phyloP scores from a whole-genome alignment of 2,329 filamentous ascomycete genomes.

The Mariannaea elegans region DNA sequence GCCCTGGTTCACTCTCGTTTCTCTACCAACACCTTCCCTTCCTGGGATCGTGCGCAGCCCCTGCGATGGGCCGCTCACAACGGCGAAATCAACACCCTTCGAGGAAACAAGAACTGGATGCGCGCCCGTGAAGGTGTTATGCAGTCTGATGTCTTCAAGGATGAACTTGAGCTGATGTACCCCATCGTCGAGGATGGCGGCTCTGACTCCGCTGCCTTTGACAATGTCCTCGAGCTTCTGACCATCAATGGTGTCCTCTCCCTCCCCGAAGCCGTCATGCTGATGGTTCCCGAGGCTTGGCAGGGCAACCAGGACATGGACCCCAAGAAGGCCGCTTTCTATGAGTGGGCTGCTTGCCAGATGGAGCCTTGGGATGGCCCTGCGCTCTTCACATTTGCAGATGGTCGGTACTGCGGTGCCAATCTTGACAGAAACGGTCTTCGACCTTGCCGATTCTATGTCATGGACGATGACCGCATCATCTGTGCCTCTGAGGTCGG shows the following conservation, averaged over 20 bases:
- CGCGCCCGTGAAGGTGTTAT: constrained; percentile 94
- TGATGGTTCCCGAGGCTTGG: constrained; percentile 99
- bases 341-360: constrained; percentile 97
- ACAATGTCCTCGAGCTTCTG: constrained; percentile 93
- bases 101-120: constrained; percentile 99
- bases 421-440: constrained; percentile 97
- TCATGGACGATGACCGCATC: constrained; percentile 95
- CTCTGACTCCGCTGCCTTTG: constrained; percentile 95
- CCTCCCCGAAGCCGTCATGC: constrained; percentile 94
- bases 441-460: constrained; percentile 94
- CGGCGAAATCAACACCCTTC: constrained; percentile 96
- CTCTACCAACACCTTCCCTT: constrained; percentile 98
- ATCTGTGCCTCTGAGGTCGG: constrained; percentile 97
- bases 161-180: constrained; percentile 89
- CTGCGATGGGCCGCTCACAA: constrained; percentile 98
- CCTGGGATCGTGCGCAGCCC: constrained; percentile 97
- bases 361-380: constrained; percentile 99
- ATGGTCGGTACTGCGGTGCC: constrained; percentile 95
- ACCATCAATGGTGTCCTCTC: constrained; percentile 97
- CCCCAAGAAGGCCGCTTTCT: constrained; percentile 94
- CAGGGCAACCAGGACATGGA: constrained; percentile 94
- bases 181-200: constrained; percentile 96
- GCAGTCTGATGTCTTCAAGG: constrained; percentile 90
- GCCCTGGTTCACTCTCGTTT: constrained; percentile 97
- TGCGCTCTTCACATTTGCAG: constrained; percentile 95